Base-by-base conservation (phyloP, 441 rosid species). In the Arabidopsis hybrid region DNA sequence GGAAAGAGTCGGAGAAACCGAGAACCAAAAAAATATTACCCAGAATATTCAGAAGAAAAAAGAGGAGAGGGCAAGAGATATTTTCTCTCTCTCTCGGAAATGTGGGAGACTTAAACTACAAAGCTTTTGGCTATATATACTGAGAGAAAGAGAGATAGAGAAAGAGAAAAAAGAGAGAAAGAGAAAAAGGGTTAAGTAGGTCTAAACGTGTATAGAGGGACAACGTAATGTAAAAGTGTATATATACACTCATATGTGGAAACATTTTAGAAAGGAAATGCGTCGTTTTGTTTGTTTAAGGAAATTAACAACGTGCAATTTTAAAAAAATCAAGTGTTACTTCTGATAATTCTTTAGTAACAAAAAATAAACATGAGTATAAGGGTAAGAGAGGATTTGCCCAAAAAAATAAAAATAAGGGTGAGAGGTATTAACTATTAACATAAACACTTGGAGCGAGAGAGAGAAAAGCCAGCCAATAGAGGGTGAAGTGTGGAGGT, bases 1-100 rank as follows among this genome's bases (percentile, higher is more conserved):
- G 71, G 55, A 18, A 70, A 56, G 67, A 47, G 71, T 21, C 62
- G 67, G 56, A 65, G 71, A 57, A 63, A 71, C 67, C 71, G 16
- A 71, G 61, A 71, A 65, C 42, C 42, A 52, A 26, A 52, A 38
- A 4, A 31, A 12, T 35, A 43, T 17, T 60, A 26, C 36, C 18
- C 14, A 57, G 72, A 66, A 58, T 36, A 31, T 32, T 42, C n/a
- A 74, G 51, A 49, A 14, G 47, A 52, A 32, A 4, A 63, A 46
- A 36, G 69, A 62, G 11, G 68, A 60, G 69, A 60, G 26, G 35
- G 49, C n/a, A 61, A 60, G 64, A 61, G 42, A 17, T 59, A 17
- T 16, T 16, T 10, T 57, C 21, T 32, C 8, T 36, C 32, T 50
- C 56, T 50, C 11, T 59, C 1, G 32, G 40, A 59, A 17, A 16